These are phyloP conservation scores for Mortierella sp. DNA, from an alignment of 371 early-diverging fungal species.

Conservation along the genomic window DNA sequence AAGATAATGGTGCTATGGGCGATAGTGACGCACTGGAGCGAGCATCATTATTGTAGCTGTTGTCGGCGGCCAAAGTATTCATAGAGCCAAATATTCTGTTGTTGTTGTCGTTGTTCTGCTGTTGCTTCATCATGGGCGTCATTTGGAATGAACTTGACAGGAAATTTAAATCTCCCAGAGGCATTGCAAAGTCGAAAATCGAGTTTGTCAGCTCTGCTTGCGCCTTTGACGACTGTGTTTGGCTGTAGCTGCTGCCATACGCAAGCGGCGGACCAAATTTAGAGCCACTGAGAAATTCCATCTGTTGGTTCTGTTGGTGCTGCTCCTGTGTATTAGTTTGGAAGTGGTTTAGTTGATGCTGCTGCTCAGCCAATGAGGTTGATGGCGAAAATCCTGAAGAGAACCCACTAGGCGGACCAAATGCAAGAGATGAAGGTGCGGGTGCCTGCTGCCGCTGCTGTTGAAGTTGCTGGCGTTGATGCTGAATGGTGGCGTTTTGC, in stretches of 20 bases:
- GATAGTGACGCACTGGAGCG: constrained; percentile 9
- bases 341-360: constrained; percentile 11
- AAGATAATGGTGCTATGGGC: not conserved
- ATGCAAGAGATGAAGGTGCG: constrained; percentile 36
- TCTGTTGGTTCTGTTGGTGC: constrained; percentile 17
- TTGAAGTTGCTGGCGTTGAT: constrained; percentile 39
- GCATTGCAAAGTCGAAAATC: constrained; percentile 56
- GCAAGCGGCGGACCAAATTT: constrained; percentile 36
- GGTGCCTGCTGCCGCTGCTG: constrained; percentile 45
- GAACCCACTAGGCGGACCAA: constrained; percentile 38
- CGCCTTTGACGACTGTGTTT: constrained; percentile 13
- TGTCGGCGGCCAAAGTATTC: constrained; percentile 4
- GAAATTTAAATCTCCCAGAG: constrained; percentile 49
- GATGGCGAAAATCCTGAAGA: constrained; percentile 7
- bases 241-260: constrained; percentile 35
- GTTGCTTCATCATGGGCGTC: constrained; percentile 35
- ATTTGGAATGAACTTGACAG: constrained; percentile 54
- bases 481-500: constrained; percentile 39
- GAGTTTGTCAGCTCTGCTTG: constrained; percentile 37
- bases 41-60: not conserved
- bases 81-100: not conserved
- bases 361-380: constrained; percentile 12
- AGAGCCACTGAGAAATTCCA: constrained; percentile 8
- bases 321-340: constrained; percentile 22
- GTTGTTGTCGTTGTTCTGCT: constrained; percentile 3